These are phyloP conservation scores for Chlorella sp. DNA, from an alignment of 139 green algal species.

Conservation along the genomic window DNA sequence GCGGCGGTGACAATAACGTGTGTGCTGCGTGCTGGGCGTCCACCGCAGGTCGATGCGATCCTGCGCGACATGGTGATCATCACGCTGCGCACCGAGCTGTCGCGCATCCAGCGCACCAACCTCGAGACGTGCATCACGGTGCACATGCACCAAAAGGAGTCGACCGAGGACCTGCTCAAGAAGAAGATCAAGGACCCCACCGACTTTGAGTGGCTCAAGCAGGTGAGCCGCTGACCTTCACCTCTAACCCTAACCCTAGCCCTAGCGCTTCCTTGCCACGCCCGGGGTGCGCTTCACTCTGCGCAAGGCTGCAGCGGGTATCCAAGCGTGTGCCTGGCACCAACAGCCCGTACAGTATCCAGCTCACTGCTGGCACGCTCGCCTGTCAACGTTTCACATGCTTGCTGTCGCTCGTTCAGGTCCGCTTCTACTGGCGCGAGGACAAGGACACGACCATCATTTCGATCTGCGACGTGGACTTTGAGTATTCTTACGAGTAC, in stretches of 20 bases:
- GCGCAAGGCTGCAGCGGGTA: background rate
- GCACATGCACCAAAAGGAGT: constrained; percentile 97
- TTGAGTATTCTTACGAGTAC: constrained; percentile 96
- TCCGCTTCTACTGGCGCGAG: constrained; percentile 91
- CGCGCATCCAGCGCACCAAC: constrained; percentile 79
- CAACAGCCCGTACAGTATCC: too few relatives aligned
- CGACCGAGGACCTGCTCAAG: constrained; percentile 82
- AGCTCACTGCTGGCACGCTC: too few relatives aligned
- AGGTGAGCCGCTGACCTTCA: constrained; percentile 49
- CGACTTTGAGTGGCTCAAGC: constrained; percentile 98
- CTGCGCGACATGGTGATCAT: constrained; percentile 59
- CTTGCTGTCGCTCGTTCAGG: constrained; percentile 31
- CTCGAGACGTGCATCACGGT: constrained; percentile 97
- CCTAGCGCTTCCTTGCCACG: background rate
- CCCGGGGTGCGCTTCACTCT: background rate
- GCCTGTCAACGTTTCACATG: too few relatives aligned
- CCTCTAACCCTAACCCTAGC: too few relatives aligned
- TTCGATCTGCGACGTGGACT: constrained; percentile 95
- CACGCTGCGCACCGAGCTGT: constrained; percentile 74
- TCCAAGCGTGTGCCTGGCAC: background rate
- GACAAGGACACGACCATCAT: constrained; percentile 90
- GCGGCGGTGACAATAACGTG: too few relatives aligned
- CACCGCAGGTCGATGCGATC: constrained; percentile 23
- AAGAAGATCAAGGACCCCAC: constrained; percentile 91
- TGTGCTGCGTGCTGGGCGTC: too few relatives aligned